Percentiles rank a stretch among this genome's conserved stretches.
Evolutionary conservation across 352 stramenopile species (phyloP).

Genomic region (Phytophthora multivora): DNA sequence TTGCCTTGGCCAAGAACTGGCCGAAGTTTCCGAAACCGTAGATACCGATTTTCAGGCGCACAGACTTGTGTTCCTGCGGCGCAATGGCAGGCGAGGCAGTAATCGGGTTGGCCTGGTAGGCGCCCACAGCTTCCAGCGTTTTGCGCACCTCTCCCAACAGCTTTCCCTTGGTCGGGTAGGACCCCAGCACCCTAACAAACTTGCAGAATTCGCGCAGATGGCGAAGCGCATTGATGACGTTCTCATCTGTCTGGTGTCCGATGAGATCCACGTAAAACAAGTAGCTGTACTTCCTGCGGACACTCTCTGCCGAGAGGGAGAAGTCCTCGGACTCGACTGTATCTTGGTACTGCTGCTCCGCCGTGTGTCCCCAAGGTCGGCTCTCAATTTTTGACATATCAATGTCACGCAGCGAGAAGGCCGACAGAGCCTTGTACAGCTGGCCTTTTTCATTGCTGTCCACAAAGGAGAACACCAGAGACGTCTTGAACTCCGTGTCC

Average conservation of each 20-base stretch:
- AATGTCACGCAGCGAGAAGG: constrained; percentile 77
- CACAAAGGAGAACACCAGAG: constrained; percentile 81
- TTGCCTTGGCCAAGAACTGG: constrained; percentile 97
- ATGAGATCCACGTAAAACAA: constrained; percentile 86
- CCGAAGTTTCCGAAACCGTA: constrained; percentile 98
- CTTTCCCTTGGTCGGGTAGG: constrained; percentile 82
- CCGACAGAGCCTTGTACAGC: constrained; percentile 74
- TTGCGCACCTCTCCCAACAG: constrained; percentile 61
- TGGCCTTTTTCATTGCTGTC: constrained; percentile 73
- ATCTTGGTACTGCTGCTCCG: constrained; percentile 54
- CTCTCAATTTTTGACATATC: constrained; percentile 85
- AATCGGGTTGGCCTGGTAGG: constrained; percentile 37
- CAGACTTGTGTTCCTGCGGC: constrained; percentile 21
- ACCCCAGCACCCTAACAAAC: constrained; percentile 89
- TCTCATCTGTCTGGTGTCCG: constrained; percentile 75
- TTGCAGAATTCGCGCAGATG: constrained; percentile 88
- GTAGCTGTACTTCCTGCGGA: constrained; percentile 77
- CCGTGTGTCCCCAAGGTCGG: constrained; percentile 68
- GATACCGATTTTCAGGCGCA: constrained; percentile 94
- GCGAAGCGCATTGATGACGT: constrained; percentile 78
- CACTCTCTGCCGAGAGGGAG: constrained; percentile 86
- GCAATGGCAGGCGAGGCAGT: constrained; percentile 33
- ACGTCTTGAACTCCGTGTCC: constrained; percentile 80
- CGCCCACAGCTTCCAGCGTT: constrained; percentile 56
- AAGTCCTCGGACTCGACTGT: constrained; percentile 85